Evolutionary conservation across 129 eudicot species (phyloP), one percentile per base, ranked within the genome.

Genomic region (Artemisia tridentata): DNA sequence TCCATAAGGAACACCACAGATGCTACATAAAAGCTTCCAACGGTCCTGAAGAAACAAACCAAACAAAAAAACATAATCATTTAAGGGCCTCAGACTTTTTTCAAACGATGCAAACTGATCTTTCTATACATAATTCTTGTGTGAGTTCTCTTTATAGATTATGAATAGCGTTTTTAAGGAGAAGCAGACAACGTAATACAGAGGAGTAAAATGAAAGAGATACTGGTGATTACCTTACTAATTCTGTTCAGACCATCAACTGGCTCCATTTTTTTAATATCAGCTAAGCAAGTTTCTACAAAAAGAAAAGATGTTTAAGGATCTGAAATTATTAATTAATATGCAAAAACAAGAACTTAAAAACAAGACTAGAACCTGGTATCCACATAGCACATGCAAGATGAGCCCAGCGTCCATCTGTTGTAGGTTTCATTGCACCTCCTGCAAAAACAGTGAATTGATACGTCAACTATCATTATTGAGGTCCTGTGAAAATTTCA

Each of bases 311-410:
- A 51, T 25, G 57, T 72, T 75, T 81, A 63, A 59, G 34, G 38
- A 69, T 41, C 53, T 21, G 56, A 55, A 8, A 71, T 43, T 38
- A 77, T 31, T 16, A 53, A 67, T 43, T 38, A 74, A 45, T 14
- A 48, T 19, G 25, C 34, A 67, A 49, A 51, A 55, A 68, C 45
- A 9, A 3, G 19, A 19, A 16, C 46, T 29, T 10, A 23, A 12
- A 77, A 47, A 58, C 63, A 63, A 56, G 18, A 55, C 29, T 14
- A 71, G 20, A 62, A 87, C 99, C 99, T 84, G 99, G 99, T 76
- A 95, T 90, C 99, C 99, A 95, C 77, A 95, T 95, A 72, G 99
- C 99, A 84, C 99, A 95, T 75, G 99, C 96, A 63, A 95, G 96
- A 83, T 95, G 99, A 78, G 99, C 99, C 99, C 99, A 95, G 31